Percentiles rank a stretch among this genome's conserved stretches.
These are phyloP conservation scores for Neurospora intermedia DNA, from an alignment of 495 filamentous ascomycete species.

Conservation along the genomic window DNA sequence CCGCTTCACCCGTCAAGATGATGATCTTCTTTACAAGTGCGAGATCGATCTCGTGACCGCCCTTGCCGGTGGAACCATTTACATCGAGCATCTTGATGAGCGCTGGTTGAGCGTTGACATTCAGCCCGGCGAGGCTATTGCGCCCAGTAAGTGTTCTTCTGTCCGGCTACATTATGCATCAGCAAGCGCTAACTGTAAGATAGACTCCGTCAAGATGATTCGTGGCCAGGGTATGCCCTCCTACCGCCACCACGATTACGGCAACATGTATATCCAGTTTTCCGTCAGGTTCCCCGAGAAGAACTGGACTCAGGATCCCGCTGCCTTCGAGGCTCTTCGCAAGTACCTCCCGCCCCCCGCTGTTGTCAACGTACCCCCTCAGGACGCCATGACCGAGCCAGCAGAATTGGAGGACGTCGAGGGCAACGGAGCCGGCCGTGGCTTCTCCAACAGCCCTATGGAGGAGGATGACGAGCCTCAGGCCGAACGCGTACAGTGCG, in stretches of 20 bases:
- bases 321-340: constrained; percentile 58
- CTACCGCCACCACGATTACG: constrained; percentile 86
- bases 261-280: constrained; percentile 97
- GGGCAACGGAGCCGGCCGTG: constrained; percentile 52
- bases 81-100: constrained; percentile 94
- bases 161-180: background rate
- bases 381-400: constrained; percentile 75
- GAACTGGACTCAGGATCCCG: constrained; percentile 45
- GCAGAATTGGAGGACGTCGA: constrained; percentile 83
- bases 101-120: constrained; percentile 91
- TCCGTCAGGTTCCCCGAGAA: constrained; percentile 87
- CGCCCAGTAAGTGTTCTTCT: constrained; percentile 58
- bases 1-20: constrained; percentile 90
- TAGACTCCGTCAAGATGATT: constrained; percentile 87
- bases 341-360: constrained; percentile 66
- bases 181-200: constrained; percentile 9
- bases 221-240: constrained; percentile 98
- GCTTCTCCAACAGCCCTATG: constrained; percentile 49
- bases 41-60: constrained; percentile 96
- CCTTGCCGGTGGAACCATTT: constrained; percentile 76
- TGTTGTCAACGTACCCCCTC: constrained; percentile 49
- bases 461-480: constrained; percentile 73
- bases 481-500: constrained; percentile 92
- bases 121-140: constrained; percentile 84
- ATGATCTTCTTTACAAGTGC: constrained; percentile 90